These are phyloP conservation scores for Populus ilicifolia DNA, from an alignment of 345 rosid species.

Conservation along the genomic window DNA sequence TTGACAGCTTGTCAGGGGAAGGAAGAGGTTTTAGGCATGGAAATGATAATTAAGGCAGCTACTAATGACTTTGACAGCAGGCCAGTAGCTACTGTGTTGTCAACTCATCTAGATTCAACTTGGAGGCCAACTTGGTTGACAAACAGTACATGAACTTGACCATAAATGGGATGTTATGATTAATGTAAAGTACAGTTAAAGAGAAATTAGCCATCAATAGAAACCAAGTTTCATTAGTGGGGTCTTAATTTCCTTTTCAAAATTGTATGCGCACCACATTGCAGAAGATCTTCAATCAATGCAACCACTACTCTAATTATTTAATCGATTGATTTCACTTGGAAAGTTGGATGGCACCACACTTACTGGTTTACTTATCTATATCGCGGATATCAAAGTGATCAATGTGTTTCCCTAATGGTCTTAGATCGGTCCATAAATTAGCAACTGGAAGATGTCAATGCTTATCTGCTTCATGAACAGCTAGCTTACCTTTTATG, in stretches of 20 bases:
- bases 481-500: background rate
- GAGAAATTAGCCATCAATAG: background rate
- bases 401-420: background rate
- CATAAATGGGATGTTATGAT: slow-evolving; percentile 5
- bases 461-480: background rate
- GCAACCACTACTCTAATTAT: background rate
- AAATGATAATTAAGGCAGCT: background rate
- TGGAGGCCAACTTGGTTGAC: background rate
- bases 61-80: slow-evolving; percentile 10
- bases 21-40: background rate
- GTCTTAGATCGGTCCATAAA: background rate
- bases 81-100: background rate
- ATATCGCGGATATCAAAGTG: background rate
- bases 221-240: background rate
- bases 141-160: background rate
- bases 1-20: background rate
- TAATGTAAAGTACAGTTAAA: background rate
- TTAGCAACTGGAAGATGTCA: background rate
- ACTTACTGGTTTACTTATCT: background rate
- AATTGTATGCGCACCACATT: background rate
- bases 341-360: background rate
- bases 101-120: background rate
- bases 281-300: background rate
- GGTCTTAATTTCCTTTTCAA: background rate
- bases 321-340: background rate